Evolutionary conservation across 2,329 filamentous ascomycete species (phyloP).

Genomic region (Aspergillus floridensis): DNA sequence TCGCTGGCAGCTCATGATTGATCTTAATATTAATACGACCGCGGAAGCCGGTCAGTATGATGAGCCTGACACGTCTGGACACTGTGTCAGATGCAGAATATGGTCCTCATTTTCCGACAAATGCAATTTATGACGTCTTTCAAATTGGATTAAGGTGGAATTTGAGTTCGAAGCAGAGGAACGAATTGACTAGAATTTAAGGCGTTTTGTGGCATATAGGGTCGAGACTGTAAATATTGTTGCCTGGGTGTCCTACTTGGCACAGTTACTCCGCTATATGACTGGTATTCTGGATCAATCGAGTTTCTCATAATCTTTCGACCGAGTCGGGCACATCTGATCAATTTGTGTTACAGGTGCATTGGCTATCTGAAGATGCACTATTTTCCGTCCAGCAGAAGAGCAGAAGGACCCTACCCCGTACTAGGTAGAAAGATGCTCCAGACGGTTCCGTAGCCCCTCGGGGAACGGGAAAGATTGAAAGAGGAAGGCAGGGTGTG

Average conservation of each 20-base stretch:
- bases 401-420: no score
- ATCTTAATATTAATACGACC: not conserved
- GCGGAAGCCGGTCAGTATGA: not conserved
- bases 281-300: not conserved
- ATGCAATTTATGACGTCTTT: not conserved
- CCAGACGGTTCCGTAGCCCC: not conserved
- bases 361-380: no score
- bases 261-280: not conserved
- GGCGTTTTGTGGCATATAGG: not conserved
- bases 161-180: not conserved
- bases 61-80: not conserved
- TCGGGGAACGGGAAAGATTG: not conserved
- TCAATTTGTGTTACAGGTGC: no score
- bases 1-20: constrained; percentile 20
- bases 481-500: not conserved
- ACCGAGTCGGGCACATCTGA: no score
- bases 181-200: not conserved
- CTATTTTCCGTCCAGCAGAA: no score
- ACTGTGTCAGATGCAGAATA: not conserved
- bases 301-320: no score
- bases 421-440: not conserved
- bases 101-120: not conserved
- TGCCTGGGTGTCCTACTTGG: not conserved
- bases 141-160: not conserved
- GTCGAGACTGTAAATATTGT: constrained; percentile 1